Conservation (phyloP, 78 protist species). For the Chrysochromulina tobinii region DNA sequence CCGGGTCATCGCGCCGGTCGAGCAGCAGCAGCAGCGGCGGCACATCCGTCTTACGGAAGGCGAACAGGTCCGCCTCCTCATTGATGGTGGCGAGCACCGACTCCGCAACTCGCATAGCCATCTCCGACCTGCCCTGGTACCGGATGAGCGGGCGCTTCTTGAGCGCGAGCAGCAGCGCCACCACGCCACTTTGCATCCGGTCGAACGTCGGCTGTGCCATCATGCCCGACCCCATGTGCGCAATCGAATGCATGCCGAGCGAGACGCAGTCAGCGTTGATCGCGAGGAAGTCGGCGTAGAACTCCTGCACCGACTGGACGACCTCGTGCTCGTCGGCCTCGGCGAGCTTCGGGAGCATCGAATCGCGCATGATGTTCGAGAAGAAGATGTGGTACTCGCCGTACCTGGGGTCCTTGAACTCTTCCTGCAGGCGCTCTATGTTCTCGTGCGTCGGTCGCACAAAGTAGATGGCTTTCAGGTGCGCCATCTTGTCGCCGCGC, state of each 20-base stretch:
- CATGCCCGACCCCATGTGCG: background rate
- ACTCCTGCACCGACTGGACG: slow-evolving; percentile 81
- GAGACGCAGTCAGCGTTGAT: slow-evolving; percentile 65
- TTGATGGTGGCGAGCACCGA: slow-evolving; percentile 42
- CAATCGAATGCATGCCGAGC: slow-evolving; percentile 55
- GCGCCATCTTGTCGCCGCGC: slow-evolving; percentile 72
- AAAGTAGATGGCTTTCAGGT: slow-evolving; percentile 79
- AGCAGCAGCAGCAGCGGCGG: slow-evolving; percentile 83
- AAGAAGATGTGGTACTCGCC: slow-evolving; percentile 86
- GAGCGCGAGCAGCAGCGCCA: slow-evolving; percentile 52
- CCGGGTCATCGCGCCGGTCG: slow-evolving; percentile 93
- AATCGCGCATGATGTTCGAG: slow-evolving; percentile 67
- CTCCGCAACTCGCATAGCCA: slow-evolving; percentile 30
- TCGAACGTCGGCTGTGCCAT: background rate
- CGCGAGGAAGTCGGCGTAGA: slow-evolving; percentile 85
- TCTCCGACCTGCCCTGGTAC: slow-evolving; percentile 45
- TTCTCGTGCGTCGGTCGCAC: slow-evolving; percentile 86
- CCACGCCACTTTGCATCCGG: slow-evolving; percentile 40
- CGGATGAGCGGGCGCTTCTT: slow-evolving; percentile 65
- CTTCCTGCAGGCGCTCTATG: slow-evolving; percentile 58
- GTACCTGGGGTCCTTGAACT: slow-evolving; percentile 74
- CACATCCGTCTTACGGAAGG: slow-evolving; percentile 60
- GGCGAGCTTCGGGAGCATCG: slow-evolving; percentile 74
- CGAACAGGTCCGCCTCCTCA: slow-evolving; percentile 69
- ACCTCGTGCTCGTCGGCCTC: slow-evolving; percentile 84